Evolutionary conservation across 2,329 filamentous ascomycete genomes (phyloP).

Genomic region (Spiromastix sp.): DNA sequence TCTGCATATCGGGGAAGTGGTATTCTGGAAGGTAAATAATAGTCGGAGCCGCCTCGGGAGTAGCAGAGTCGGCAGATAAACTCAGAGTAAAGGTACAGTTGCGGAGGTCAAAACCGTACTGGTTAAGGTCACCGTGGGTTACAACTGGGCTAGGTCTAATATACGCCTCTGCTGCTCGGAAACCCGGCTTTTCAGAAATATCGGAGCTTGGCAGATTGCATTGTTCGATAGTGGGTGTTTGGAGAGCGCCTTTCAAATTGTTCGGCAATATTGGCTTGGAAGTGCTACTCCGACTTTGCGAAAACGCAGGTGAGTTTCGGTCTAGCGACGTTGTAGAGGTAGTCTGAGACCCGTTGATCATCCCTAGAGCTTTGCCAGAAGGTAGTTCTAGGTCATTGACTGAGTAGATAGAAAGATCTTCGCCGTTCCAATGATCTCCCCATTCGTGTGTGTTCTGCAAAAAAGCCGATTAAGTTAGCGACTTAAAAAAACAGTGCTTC

Average conservation of each 20-base stretch:
- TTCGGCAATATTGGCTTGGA: slow-evolving; percentile 54
- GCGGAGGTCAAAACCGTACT: slow-evolving; percentile 72
- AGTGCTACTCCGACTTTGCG: slow-evolving; percentile 38
- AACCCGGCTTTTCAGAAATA: slow-evolving; percentile 57
- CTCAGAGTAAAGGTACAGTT: slow-evolving; percentile 67
- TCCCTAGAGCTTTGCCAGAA: slow-evolving; percentile 17
- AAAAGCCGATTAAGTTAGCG: slow-evolving; percentile 2
- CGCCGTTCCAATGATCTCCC: slow-evolving; percentile 95
- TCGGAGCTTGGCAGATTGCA: slow-evolving; percentile 43
- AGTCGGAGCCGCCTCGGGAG: slow-evolving; percentile 58
- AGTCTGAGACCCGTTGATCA: slow-evolving; percentile 24
- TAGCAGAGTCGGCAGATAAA: slow-evolving; percentile 51
- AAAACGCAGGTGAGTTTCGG: slow-evolving; percentile 42
- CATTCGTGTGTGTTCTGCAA: slow-evolving; percentile 72
- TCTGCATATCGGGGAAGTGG: slow-evolving; percentile 72
- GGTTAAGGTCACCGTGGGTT: slow-evolving; percentile 59
- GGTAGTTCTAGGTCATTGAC: slow-evolving; percentile 61
- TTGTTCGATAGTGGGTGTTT: slow-evolving; percentile 45
- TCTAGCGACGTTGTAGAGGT: slow-evolving; percentile 27
- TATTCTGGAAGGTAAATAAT: slow-evolving; percentile 81
- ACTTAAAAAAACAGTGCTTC: background rate
- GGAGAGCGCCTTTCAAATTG: slow-evolving; percentile 66
- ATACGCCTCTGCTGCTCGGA: slow-evolving; percentile 85
- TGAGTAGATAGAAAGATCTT: slow-evolving; percentile 87
- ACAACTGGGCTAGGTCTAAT: slow-evolving; percentile 72